Evolutionary conservation across 345 rosid species (phyloP).

Genomic region (Eucalyptus victrix): DNA sequence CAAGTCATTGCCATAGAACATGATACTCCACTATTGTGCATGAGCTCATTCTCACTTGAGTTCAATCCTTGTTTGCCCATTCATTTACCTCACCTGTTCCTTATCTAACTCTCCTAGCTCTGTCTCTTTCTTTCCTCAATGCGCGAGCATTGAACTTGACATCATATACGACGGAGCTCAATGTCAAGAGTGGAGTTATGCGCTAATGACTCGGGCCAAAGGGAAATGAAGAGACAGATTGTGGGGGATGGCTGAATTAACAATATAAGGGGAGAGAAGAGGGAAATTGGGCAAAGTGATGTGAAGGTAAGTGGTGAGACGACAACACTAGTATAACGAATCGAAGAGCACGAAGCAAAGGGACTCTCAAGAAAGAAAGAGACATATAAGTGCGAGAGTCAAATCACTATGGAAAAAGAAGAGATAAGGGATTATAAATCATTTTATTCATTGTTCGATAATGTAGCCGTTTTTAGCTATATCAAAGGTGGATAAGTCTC

Average conservation of each 20-base stretch:
- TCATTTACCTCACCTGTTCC: fast-evolving
- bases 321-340: fast-evolving
- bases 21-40: background rate
- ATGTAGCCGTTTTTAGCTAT: background rate
- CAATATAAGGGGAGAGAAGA: background rate
- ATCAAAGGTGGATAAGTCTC: too few relatives aligned
- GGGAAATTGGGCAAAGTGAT: background rate
- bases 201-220: background rate
- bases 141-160: background rate
- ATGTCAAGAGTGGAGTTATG: background rate
- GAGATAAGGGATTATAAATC: fast-evolving
- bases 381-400: background rate
- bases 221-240: background rate
- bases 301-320: background rate
- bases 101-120: background rate
- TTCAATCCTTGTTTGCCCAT: background rate
- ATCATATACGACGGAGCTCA: background rate
- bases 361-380: background rate
- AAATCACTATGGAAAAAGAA: background rate
- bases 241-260: background rate
- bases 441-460: background rate
- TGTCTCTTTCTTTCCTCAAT: background rate
- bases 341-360: fast-evolving
- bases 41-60: background rate
- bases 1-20: background rate